Conservation (phyloP, 1,284 basidiomycete genomes). For the Marasmius tenuissimus region DNA sequence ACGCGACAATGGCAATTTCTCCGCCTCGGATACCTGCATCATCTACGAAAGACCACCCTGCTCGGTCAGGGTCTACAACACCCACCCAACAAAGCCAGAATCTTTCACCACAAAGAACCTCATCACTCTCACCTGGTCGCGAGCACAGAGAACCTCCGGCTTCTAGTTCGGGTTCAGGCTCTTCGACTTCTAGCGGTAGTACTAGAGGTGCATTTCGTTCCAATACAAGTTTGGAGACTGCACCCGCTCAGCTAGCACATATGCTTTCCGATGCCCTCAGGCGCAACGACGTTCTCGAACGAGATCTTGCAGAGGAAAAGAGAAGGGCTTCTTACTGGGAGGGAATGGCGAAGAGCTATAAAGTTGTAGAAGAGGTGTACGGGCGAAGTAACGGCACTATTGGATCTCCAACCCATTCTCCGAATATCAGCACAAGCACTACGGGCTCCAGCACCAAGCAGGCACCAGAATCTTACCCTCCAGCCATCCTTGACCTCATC, state of each 20-base stretch:
- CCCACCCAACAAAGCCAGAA: background rate
- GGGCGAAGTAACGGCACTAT: background rate
- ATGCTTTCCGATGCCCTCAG: conserved; percentile 9
- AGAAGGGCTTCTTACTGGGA: conserved; percentile 14
- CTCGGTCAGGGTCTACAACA: background rate
- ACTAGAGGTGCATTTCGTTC: background rate
- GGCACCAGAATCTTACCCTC: background rate
- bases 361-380: background rate
- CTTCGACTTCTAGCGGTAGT: background rate
- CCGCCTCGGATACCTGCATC: background rate
- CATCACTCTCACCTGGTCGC: background rate
- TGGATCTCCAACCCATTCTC: background rate
- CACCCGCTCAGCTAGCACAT: conserved; percentile 8
- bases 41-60: background rate
- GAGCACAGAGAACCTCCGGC: background rate
- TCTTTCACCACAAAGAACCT: background rate
- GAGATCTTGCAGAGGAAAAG: conserved; percentile 5
- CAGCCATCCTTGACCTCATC: conserved; percentile 10
- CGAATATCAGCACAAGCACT: background rate
- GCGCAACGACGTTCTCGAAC: conserved; percentile 10
- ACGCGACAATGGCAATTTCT: background rate
- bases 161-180: background rate
- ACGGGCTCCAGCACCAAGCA: background rate
- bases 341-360: conserved; percentile 2
- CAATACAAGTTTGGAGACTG: background rate